Conservation (phyloP, 495 filamentous ascomycete genomes). For the Lasiosphaeria ovina region DNA sequence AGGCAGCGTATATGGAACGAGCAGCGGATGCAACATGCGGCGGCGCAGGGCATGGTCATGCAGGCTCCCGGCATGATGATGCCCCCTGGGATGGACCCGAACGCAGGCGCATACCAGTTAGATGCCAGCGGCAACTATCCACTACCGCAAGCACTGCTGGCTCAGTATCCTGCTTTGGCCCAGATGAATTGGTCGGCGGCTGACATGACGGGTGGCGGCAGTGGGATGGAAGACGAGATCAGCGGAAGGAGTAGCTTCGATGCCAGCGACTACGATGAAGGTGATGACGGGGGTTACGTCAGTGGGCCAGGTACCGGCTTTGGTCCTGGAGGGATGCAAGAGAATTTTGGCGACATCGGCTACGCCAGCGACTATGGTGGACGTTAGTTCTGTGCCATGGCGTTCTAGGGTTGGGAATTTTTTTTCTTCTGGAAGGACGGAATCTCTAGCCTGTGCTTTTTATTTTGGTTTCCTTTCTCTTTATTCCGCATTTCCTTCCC, state of each 20-base stretch:
- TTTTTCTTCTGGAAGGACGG: background rate
- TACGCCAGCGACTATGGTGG: constrained; percentile 55
- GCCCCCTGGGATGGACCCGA: constrained; percentile 42
- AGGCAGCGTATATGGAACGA: constrained; percentile 65
- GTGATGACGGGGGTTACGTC: constrained; percentile 59
- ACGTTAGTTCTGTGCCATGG: constrained; percentile 22
- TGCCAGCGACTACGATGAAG: constrained; percentile 70
- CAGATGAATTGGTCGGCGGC: constrained; percentile 71
- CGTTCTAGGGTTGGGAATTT: background rate
- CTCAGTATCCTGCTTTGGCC: constrained; percentile 88
- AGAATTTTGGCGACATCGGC: constrained; percentile 49
- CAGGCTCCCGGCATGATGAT: constrained; percentile 44
- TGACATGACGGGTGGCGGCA: constrained; percentile 51
- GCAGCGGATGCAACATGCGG: constrained; percentile 58
- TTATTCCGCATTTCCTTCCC: background rate
- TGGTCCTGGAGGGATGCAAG: constrained; percentile 47
- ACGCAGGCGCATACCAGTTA: constrained; percentile 44
- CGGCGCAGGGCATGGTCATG: constrained; percentile 47
- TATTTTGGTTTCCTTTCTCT: background rate
- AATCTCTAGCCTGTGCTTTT: background rate
- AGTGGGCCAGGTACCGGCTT: constrained; percentile 52
- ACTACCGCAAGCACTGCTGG: constrained; percentile 83
- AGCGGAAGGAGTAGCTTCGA: constrained; percentile 87
- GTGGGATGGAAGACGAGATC: constrained; percentile 67
- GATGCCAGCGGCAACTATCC: constrained; percentile 59